These are phyloP conservation scores for Coriaria nepalensis DNA, from an alignment of 306 rosid genomes.

Conservation along the genomic window DNA sequence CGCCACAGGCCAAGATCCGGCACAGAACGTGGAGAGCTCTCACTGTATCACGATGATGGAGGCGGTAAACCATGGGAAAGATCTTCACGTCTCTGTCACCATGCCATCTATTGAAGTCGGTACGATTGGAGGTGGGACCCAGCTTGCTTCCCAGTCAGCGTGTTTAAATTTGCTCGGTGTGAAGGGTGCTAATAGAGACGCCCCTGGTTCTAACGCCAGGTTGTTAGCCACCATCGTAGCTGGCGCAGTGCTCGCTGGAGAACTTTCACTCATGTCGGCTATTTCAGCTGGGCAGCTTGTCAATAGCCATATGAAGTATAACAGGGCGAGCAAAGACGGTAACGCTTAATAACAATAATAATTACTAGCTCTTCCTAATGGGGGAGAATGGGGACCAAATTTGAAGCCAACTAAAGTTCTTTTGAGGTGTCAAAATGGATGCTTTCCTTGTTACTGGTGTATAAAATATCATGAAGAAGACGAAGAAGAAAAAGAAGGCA, in stretches of 20 bases:
- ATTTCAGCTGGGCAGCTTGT: constrained; percentile 89
- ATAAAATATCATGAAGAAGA: too few species aligned
- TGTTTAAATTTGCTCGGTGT: constrained; percentile 81
- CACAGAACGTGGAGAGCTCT: constrained; percentile 87
- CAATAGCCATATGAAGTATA: constrained; percentile 86
- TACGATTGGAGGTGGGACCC: constrained; percentile 97
- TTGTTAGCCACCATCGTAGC: constrained; percentile 62
- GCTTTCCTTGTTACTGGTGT: too few species aligned
- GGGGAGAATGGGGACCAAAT: too few species aligned
- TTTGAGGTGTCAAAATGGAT: neutral
- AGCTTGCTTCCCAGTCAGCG: constrained; percentile 84
- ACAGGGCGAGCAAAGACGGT: constrained; percentile 60
- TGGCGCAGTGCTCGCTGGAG: constrained; percentile 83
- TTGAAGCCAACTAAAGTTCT: too few species aligned
- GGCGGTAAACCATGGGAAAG: constrained; percentile 57
- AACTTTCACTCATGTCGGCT: constrained; percentile 92
- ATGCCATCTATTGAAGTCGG: constrained; percentile 98
- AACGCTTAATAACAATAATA: constrained; percentile 20
- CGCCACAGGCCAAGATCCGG: constrained; percentile 97
- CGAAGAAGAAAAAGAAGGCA: too few species aligned
- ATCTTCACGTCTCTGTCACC: constrained; percentile 79
- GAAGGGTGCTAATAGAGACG: constrained; percentile 73
- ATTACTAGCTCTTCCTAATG: too few species aligned
- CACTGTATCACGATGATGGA: constrained; percentile 95
- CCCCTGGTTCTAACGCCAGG: constrained; percentile 66